Evolutionary conservation across 352 stramenopile genomes (phyloP).

Genomic region (Pythium apleroticum): DNA sequence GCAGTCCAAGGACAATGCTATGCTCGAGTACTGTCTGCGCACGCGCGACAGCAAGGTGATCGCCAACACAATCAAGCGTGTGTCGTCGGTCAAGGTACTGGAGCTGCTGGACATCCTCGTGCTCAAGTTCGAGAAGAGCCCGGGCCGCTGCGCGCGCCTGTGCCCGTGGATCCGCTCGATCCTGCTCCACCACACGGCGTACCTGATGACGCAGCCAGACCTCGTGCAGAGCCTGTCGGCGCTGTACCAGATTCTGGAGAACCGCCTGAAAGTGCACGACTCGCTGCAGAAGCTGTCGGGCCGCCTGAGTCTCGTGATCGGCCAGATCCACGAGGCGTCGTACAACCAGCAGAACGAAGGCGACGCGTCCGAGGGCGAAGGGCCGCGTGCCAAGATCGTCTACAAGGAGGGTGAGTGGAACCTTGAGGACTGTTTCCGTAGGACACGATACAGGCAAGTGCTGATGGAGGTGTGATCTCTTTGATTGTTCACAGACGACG

Average conservation of each 20-base stretch:
- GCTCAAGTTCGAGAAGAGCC: slow-evolving; percentile 80
- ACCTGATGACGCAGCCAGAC: slow-evolving; percentile 81
- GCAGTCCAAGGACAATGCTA: slow-evolving; percentile 85
- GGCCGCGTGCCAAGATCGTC: slow-evolving; percentile 54
- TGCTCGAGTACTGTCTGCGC: slow-evolving; percentile 82
- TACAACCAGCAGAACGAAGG: slow-evolving; percentile 18
- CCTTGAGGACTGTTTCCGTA: background rate
- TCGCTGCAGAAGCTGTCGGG: slow-evolving; percentile 84
- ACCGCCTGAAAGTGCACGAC: slow-evolving; percentile 76
- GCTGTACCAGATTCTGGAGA: slow-evolving; percentile 84
- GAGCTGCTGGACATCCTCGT: slow-evolving; percentile 78
- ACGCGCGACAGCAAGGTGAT: slow-evolving; percentile 79
- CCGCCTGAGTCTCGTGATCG: slow-evolving; percentile 77
- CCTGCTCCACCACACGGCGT: slow-evolving; percentile 83
- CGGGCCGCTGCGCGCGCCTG: slow-evolving; percentile 71
- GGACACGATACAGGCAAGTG: background rate
- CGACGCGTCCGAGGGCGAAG: slow-evolving; percentile 37
- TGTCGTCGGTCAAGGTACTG: slow-evolving; percentile 73
- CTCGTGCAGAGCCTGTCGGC: slow-evolving; percentile 78
- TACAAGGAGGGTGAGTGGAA: slow-evolving; percentile 52
- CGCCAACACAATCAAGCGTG: slow-evolving; percentile 69
- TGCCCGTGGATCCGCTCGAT: slow-evolving; percentile 84
- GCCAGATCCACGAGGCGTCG: slow-evolving; percentile 72
- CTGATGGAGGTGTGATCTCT: slow-evolving; percentile 14
- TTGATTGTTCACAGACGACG: slow-evolving; percentile 19